Conservation (phyloP, 345 rosid species). For the Murraya paniculata region DNA sequence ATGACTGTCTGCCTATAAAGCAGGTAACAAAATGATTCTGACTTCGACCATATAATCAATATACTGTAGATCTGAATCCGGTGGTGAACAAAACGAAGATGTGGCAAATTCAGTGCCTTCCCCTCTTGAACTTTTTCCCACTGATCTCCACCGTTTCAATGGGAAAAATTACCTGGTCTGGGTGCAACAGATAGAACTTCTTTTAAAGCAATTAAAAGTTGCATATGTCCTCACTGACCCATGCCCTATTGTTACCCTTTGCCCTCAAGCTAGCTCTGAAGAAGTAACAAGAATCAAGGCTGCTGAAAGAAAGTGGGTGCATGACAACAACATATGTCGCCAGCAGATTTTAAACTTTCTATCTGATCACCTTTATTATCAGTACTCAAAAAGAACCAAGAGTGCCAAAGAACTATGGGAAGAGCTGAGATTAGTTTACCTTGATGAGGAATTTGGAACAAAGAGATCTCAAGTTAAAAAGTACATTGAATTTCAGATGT, state of each 20-base stretch:
- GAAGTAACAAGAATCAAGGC: constrained; percentile 36
- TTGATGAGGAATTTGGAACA: constrained; percentile 52
- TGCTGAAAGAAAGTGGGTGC: constrained; percentile 47
- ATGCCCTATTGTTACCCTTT: constrained; percentile 31
- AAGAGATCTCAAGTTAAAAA: constrained; percentile 67
- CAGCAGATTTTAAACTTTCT: constrained; percentile 60
- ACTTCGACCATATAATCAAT: constrained; percentile 19
- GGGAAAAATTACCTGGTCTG: constrained; percentile 68
- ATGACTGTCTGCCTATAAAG: background rate
- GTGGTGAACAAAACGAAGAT: constrained; percentile 25
- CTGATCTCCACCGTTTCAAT: constrained; percentile 57
- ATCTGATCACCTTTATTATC: constrained; percentile 61
- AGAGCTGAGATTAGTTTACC: constrained; percentile 64
- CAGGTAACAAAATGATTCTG: constrained; percentile 17
- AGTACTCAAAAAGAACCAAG: constrained; percentile 45
- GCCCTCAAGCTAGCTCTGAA: constrained; percentile 28
- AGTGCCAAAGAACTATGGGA: constrained; percentile 86
- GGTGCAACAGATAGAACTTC: constrained; percentile 59
- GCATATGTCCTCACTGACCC: constrained; percentile 61
- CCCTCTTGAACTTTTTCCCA: constrained; percentile 28
- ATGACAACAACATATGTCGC: constrained; percentile 66
- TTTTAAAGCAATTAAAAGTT: constrained; percentile 64
- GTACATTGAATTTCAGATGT: constrained; percentile 72
- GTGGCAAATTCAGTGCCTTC: constrained; percentile 29
- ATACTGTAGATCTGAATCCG: constrained; percentile 33